These are phyloP conservation scores for Chimonanthus praecox DNA, from an alignment of 164 flowering plant species.

Conservation along the genomic window DNA sequence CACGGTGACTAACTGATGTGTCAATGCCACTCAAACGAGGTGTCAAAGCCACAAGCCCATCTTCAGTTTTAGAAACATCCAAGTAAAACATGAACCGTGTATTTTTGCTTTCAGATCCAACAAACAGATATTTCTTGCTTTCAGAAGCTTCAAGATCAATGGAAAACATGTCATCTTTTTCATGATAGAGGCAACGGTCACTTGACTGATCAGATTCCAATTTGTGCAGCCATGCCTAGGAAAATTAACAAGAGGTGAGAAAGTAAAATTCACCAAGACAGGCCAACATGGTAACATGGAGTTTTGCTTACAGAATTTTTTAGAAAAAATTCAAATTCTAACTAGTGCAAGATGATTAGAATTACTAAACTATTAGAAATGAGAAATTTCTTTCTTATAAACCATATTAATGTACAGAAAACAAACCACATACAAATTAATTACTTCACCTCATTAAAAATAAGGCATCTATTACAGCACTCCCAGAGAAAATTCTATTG, in stretches of 20 bases:
- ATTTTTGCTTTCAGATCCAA: constrained; percentile 75
- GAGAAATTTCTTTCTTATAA: no score
- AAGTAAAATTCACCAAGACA: neutral
- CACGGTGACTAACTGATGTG: constrained; percentile 82
- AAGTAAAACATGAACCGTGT: constrained; percentile 71
- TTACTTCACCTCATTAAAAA: no score
- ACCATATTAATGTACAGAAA: no score
- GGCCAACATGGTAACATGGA: neutral
- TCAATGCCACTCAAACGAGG: constrained; percentile 73
- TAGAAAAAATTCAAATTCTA: no score
- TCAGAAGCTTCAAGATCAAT: constrained; percentile 72
- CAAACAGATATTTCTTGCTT: constrained; percentile 76
- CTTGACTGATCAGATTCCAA: constrained; percentile 24
- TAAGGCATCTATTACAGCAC: no score
- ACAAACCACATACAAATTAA: no score
- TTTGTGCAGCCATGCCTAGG: constrained; percentile 29
- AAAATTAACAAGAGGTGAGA: neutral
- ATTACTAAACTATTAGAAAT: no score
- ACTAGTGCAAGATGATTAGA: no score
- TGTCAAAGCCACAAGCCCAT: constrained; percentile 65
- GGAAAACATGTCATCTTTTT: constrained; percentile 64
- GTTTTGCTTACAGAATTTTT: neutral
- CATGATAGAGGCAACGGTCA: constrained; percentile 30
- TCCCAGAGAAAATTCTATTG: no score
- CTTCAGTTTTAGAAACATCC: constrained; percentile 56